Evolutionary conservation across 1,284 basidiomycete species (phyloP).

Genomic region (Cystobasidium slooffiae): DNA sequence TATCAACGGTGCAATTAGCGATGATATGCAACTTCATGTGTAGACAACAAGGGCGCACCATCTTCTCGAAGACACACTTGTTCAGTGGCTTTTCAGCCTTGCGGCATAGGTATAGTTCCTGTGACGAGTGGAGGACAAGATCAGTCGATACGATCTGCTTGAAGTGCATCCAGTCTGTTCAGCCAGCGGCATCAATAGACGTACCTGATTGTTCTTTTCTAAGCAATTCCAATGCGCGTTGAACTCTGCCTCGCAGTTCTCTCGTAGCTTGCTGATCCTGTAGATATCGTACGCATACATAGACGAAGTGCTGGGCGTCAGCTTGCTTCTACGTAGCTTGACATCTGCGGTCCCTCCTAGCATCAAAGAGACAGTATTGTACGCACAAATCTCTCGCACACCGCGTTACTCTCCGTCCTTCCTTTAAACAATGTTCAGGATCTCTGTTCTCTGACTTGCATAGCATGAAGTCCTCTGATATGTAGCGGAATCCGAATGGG

Average conservation of each 20-base stretch:
- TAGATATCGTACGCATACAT: not conserved
- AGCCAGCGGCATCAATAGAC: conserved; percentile 52
- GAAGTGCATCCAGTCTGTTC: too few species aligned
- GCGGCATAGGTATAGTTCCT: conserved; percentile 91
- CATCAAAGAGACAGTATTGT: conserved; percentile 1
- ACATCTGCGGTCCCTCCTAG: not conserved
- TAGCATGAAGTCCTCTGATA: conserved; percentile 96
- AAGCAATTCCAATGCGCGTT: conserved; percentile 94
- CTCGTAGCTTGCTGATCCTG: conserved; percentile 90
- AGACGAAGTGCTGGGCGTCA: not conserved
- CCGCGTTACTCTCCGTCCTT: conserved; percentile 92
- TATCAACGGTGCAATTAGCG: not conserved
- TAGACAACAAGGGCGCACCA: conserved; percentile 58
- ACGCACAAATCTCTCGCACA: conserved; percentile 93
- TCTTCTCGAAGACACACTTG: conserved; percentile 94
- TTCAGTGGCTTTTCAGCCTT: conserved; percentile 88
- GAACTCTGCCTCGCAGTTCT: conserved; percentile 87
- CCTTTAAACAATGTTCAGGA: conserved; percentile 91
- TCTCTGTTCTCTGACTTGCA: conserved; percentile 92
- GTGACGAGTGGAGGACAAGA: conserved; percentile 30
- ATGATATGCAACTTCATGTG: not conserved
- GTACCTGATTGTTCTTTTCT: conserved; percentile 91
- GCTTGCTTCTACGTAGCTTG: too few species aligned
- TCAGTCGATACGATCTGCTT: not conserved
- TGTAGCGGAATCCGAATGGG: not conserved